Percentiles rank a stretch among this genome's conserved stretches.
phyloP scores from a whole-genome alignment of 352 stramenopile genomes.

The Phytophthora syringae region DNA sequence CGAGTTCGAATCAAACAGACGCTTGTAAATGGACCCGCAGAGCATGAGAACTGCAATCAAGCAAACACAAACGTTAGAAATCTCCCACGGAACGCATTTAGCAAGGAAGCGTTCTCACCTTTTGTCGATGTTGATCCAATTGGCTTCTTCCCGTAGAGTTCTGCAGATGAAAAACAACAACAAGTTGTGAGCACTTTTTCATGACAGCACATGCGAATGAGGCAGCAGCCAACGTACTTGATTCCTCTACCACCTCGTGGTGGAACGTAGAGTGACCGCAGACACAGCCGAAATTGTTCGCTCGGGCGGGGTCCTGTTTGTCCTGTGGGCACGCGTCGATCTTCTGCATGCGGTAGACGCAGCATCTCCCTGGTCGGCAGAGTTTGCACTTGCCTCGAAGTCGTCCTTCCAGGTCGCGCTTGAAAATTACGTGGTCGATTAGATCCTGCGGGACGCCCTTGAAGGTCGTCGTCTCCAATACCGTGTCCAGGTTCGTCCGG shows the following conservation, averaged over 20 bases:
- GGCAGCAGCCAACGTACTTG: conserved; percentile 53
- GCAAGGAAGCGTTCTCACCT: conserved; percentile 27
- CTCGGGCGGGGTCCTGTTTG: conserved; percentile 32
- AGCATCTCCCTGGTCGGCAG: conserved; percentile 71
- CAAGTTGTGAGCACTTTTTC: conserved; percentile 13
- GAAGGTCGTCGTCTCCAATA: conserved; percentile 76
- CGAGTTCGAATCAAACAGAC: conserved; percentile 67
- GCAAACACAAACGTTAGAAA: conserved; percentile 12
- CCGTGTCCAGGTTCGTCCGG: conserved; percentile 66
- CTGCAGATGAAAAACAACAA: conserved; percentile 39
- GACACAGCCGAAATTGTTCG: conserved; percentile 53
- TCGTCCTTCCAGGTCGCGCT: conserved; percentile 63
- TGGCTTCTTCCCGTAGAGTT: conserved; percentile 71
- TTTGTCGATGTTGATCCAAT: conserved; percentile 69
- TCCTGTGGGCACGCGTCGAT: conserved; percentile 33
- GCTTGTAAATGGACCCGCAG: conserved; percentile 75
- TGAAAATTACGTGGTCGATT: conserved; percentile 82
- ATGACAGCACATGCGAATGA: background rate
- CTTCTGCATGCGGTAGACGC: conserved; percentile 68
- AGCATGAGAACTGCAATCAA: conserved; percentile 64
- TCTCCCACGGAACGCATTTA: background rate
- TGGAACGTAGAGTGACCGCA: conserved; percentile 80
- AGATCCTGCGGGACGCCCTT: conserved; percentile 79
- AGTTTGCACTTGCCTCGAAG: conserved; percentile 81
- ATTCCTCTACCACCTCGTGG: conserved; percentile 80